Base-by-base conservation (phyloP, 441 rosid species). In the Mallotus japonicus region DNA sequence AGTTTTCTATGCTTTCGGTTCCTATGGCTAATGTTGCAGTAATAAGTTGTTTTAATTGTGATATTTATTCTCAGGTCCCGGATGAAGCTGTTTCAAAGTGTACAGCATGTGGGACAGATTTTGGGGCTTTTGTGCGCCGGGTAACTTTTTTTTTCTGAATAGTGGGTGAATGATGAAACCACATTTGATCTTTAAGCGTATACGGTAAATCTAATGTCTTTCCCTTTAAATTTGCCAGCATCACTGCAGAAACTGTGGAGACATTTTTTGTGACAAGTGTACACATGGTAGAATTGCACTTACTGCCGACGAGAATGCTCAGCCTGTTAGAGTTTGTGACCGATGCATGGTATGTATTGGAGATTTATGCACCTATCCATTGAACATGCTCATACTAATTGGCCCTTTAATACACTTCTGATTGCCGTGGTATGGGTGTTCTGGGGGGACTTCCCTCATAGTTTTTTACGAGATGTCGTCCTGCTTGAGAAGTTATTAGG, bases 231-330 rank as follows among this genome's bases (percentile, higher is more conserved):
- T 61, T 44, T 78, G 76, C 49, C 95, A 95, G 99, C 99, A 93
- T 83, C 99, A 95, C 76, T 95, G 99, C 84, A 85, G 98, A 84
- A 95, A 95, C 74, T 95, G 99, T 78, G 98, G 99, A 70, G 99
- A 95, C 74, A 90, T 95, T 74, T 95, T 90, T 83, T 93, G 99
- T 72, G 99, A 93, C 89, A 95, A 93, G 83, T 95, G 99, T 61
- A 95, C 96, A 22, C 90, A 89, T 65, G 97, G 98, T 67, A 90
- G 98, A 83, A 90, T 85, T 82, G 95, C 96, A 75, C 93, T 95
- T 63, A 95, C 96, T 71, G 92, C 96, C 24, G 98, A 95, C 70
- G 98, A 91, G 75, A 90, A 88, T 85, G 94, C 97, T 71, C 96
- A 88, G 79, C 93, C 87, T 54, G 99, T 95, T 80, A 85, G 99